Evolutionary conservation across 192 early-diverging fungal species (phyloP), one percentile per base, ranked within the genome.

Genomic region (Cladochytrium replicatum): DNA sequence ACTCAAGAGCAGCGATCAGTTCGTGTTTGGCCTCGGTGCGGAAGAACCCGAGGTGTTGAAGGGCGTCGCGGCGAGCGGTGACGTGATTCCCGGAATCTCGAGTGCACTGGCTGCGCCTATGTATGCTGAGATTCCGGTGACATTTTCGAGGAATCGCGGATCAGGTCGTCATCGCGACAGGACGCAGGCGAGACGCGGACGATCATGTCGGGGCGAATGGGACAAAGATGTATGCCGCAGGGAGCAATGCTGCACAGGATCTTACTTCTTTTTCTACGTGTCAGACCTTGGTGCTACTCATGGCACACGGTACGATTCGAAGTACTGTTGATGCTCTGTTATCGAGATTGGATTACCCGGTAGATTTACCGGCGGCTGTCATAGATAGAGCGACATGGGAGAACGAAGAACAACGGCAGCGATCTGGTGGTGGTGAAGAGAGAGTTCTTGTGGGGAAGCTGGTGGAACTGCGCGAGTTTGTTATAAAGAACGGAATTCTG

Each of bases 81-180:
- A n/a, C 27, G 71, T 87, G 9, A 64, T 92, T 0, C 85, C 89
- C 1, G 89, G 87, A n/a, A 72, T 92, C 19, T 81, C 85, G 0
- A 85, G 83, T 27, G 78, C 81, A 11, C 67, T 91, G 24, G 81
- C 85, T 15, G 87, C 82, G 0, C 84, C 87, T 2, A 65, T 82
- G 58, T 62, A 78, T 3, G 88, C 82, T n/a, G 71, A 67, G 22
- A 82, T 91, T 15, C 90, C 88, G 1, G 72, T 88, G 6, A 93
- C 90, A n/a, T 1, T 85, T 87, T 43, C 81, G 88, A 32, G 87
- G 86, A 21, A 76, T 82, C 0, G 77, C 90, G 1, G 83, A 88
- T 51, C 85, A 88, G 50, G 74, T 93, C 8, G 64, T 91, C 28
- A 77, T 93, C 11, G 69, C 79, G 25, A 89, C 88, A 6, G 88